A percentile compares a stretch with the other conserved stretches of the same genome.
Evolutionary conservation across 2,329 filamentous ascomycete genomes (phyloP).

Genomic region (Colletotrichum eleusines): DNA sequence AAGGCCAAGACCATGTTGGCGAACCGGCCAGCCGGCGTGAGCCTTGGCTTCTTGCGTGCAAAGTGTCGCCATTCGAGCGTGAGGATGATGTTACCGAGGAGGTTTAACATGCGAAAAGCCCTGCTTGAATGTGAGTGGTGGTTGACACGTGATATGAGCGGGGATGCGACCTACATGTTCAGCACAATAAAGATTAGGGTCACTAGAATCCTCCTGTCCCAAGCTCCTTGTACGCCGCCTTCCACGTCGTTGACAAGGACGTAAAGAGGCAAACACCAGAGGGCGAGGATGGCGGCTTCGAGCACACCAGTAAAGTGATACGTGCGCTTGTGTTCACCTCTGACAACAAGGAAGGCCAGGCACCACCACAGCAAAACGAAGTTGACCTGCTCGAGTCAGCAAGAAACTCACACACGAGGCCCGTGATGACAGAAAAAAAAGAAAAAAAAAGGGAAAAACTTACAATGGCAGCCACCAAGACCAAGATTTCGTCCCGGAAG

Average conservation of each 20-base stretch:
- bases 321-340: constrained; percentile 53
- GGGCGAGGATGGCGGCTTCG: constrained; percentile 52
- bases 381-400: constrained; percentile 46
- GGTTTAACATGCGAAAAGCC: constrained; percentile 54
- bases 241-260: constrained; percentile 41
- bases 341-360: constrained; percentile 50
- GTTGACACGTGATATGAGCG: not conserved
- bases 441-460: constrained; percentile 41
- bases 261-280: constrained; percentile 48
- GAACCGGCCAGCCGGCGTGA: constrained; percentile 18
- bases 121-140: constrained; percentile 45
- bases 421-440: not conserved
- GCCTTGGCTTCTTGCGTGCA: constrained; percentile 50
- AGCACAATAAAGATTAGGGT: constrained; percentile 51
- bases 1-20: constrained; percentile 48
- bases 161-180: constrained; percentile 53
- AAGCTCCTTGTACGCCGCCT: constrained; percentile 1
- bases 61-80: constrained; percentile 55
- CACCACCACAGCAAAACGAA: constrained; percentile 54
- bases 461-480: constrained; percentile 53
- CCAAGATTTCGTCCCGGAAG: constrained; percentile 48
- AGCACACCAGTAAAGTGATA: constrained; percentile 55
- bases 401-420: not conserved
- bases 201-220: constrained; percentile 44
- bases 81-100: constrained; percentile 54